phyloP scores from a whole-genome alignment of 306 rosid species.

The Castanopsis chinensis region DNA sequence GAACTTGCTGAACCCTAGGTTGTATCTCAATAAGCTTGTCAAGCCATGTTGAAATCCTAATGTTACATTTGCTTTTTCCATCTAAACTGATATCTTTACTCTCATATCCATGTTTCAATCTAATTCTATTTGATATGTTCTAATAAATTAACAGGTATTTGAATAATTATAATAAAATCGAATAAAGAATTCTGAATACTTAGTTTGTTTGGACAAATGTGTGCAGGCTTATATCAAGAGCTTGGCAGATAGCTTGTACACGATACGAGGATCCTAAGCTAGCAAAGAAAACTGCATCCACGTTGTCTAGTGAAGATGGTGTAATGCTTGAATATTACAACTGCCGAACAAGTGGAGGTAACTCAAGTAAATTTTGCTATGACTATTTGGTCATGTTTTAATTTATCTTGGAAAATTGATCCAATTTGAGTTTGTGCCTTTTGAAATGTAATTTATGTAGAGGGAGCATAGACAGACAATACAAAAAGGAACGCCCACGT shows the following conservation, averaged over 20 bases:
- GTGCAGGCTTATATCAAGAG: constrained; percentile 69
- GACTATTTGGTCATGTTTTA: background rate
- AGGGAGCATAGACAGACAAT: too few species aligned
- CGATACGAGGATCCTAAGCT: constrained; percentile 72
- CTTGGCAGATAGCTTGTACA: constrained; percentile 88
- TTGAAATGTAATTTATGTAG: too few species aligned
- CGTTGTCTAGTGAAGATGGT: constrained; percentile 32
- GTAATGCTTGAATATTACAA: constrained; percentile 52
- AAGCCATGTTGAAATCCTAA: background rate
- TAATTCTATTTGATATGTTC: background rate
- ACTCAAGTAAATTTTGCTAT: constrained; percentile 11
- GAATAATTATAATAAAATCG: background rate
- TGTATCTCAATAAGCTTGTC: background rate
- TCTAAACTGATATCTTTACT: background rate
- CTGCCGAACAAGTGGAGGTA: constrained; percentile 79
- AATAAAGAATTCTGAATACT: constrained; percentile 9
- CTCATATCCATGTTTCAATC: background rate
- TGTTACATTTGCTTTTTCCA: background rate
- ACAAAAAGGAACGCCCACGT: too few species aligned
- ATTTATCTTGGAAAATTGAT: too few species aligned
- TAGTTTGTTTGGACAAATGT: constrained; percentile 31
- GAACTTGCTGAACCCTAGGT: constrained; percentile 68
- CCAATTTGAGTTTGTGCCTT: too few species aligned
- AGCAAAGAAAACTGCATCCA: constrained; percentile 53
- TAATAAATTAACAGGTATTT: background rate